phyloP scores from a whole-genome alignment of 2,329 filamentous ascomycete species.

The Phyllosticta citribraziliensis region DNA sequence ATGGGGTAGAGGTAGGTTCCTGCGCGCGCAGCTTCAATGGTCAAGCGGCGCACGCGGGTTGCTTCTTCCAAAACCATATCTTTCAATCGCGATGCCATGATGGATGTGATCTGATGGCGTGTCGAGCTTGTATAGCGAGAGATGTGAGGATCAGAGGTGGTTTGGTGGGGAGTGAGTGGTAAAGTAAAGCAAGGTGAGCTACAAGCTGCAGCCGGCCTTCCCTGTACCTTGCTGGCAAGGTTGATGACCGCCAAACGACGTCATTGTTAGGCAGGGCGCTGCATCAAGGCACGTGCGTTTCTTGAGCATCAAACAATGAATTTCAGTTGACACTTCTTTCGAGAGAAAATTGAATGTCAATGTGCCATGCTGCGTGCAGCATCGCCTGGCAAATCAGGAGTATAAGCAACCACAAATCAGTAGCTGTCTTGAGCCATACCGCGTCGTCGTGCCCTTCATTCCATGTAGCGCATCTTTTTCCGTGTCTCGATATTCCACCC shows the following conservation, averaged over 20 bases:
- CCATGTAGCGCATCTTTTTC: too few species aligned
- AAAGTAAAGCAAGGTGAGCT: neutral
- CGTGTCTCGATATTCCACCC: too few species aligned
- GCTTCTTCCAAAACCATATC: slow-evolving; percentile 59
- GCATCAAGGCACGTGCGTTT: neutral
- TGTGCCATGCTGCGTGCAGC: neutral
- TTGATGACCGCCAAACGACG: neutral
- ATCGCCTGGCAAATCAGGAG: too few species aligned
- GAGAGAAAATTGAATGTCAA: neutral
- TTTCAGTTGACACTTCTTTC: neutral
- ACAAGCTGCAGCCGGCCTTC: neutral
- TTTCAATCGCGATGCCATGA: slow-evolving; percentile 43
- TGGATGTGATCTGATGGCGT: neutral
- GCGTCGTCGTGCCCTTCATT: too few species aligned
- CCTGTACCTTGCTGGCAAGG: neutral
- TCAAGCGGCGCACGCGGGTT: slow-evolving; percentile 51
- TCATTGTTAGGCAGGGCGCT: neutral
- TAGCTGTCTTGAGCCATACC: too few species aligned
- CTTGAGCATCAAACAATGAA: neutral
- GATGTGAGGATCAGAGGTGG: too few species aligned
- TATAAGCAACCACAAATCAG: too few species aligned
- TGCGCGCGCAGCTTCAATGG: slow-evolving; percentile 62
- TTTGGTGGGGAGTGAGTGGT: neutral
- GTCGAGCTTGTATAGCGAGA: neutral
- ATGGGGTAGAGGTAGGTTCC: slow-evolving; percentile 80